Evolutionary conservation across 2,329 filamentous ascomycete species (phyloP).

Genomic region (Alternaria infectoria): DNA sequence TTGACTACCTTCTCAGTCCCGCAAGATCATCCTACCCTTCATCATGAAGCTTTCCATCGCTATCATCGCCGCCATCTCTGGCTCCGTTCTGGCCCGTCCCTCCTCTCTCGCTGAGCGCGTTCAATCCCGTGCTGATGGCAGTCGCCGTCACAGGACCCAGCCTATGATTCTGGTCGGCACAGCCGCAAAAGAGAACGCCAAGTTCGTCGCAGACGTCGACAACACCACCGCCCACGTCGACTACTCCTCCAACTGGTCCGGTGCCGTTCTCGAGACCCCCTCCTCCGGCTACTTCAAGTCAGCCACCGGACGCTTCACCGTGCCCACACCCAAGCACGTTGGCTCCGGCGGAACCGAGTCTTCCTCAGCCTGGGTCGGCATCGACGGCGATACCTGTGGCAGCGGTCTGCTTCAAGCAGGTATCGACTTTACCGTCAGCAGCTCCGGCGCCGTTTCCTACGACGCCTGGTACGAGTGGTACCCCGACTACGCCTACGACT

Average conservation of each 20-base stretch:
- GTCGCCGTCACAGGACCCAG: constrained; percentile 20
- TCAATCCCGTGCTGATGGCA: constrained; percentile 20
- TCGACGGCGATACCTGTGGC: constrained; percentile 65
- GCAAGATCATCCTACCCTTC: not conserved
- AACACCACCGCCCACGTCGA: constrained; percentile 52
- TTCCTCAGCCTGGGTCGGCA: constrained; percentile 65
- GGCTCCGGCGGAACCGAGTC: constrained; percentile 51
- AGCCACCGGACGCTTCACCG: constrained; percentile 62
- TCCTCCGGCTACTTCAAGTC: constrained; percentile 57
- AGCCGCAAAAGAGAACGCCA: constrained; percentile 14
- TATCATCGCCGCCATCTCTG: constrained; percentile 15
- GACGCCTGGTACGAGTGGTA: constrained; percentile 69
- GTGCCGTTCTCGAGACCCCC: constrained; percentile 56
- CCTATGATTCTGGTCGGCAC: constrained; percentile 21
- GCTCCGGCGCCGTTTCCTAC: constrained; percentile 49
- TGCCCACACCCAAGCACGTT: constrained; percentile 56
- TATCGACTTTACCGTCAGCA: constrained; percentile 59
- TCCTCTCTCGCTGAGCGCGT: constrained; percentile 22
- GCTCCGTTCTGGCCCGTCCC: constrained; percentile 19
- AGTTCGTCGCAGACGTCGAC: constrained; percentile 18
- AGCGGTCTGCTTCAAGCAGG: constrained; percentile 64
- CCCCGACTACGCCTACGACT: constrained; percentile 63
- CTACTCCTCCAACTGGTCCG: constrained; percentile 66
- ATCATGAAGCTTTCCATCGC: constrained; percentile 23
- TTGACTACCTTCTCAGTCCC: not conserved